Conservation (phyloP, 768 basidiomycete genomes). For the Podaxis sp. region DNA sequence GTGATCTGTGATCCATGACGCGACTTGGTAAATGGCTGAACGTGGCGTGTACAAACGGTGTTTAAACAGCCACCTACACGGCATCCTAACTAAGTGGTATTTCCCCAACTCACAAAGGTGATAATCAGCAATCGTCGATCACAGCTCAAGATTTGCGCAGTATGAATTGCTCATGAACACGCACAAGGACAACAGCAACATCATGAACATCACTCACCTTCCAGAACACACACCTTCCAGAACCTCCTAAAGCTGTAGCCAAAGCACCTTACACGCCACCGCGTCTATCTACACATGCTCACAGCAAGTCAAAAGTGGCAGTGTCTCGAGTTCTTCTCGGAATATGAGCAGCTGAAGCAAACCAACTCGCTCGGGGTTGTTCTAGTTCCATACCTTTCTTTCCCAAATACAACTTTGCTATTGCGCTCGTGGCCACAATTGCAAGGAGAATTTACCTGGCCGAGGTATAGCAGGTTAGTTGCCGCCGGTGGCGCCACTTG, state of each 20-base stretch:
- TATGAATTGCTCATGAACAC: background rate
- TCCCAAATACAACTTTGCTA: background rate
- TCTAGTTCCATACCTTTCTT: background rate
- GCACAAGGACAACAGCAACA: background rate
- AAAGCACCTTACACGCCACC: background rate
- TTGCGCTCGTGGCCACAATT: background rate
- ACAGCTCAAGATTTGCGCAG: background rate
- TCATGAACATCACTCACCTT: background rate
- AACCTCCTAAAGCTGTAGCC: background rate
- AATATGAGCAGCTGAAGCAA: background rate
- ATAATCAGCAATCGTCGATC: background rate
- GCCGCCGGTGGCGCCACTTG: background rate
- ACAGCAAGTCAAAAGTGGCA: background rate
- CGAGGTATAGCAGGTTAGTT: background rate
- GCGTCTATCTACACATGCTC: background rate
- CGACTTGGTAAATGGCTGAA: background rate
- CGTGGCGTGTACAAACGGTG: background rate
- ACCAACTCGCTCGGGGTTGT: background rate
- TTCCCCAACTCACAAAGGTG: background rate
- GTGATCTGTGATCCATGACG: background rate
- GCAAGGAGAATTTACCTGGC: background rate
- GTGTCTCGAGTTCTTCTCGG: background rate
- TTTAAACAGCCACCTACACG: background rate
- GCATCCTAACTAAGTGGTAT: background rate
- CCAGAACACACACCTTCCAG: background rate